phyloP scores from a whole-genome alignment of 371 early-diverging fungal species.

The Zancudomyces culisetae region DNA sequence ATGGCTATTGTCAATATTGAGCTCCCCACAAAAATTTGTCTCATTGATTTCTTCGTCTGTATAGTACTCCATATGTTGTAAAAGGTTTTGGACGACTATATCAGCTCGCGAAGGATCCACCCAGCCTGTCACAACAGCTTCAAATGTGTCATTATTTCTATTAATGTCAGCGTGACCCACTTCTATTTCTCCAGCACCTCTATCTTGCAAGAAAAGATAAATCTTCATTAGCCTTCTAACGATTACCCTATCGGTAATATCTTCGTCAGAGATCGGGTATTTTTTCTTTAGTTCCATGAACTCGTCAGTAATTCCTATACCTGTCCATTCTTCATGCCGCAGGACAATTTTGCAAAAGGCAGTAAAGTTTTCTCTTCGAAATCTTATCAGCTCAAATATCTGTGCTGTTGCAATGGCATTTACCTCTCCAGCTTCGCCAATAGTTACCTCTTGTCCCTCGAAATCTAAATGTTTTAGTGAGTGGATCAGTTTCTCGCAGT shows the following conservation, averaged over 20 bases:
- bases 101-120: neutral
- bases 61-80: constrained; percentile 1
- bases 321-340: neutral
- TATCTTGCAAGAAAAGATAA: neutral
- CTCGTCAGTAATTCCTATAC: constrained; percentile 1
- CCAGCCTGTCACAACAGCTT: constrained; percentile 2
- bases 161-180: neutral
- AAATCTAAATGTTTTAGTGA: constrained; percentile 2
- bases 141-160: constrained; percentile 4
- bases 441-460: constrained; percentile 2
- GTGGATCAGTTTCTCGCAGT: constrained; percentile 1
- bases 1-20: neutral
- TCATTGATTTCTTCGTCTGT: neutral
- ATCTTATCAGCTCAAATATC: constrained; percentile 4
- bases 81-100: neutral
- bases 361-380: constrained; percentile 2
- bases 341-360: neutral
- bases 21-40: neutral
- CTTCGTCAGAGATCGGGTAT: neutral
- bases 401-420: constrained; percentile 4
- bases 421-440: constrained; percentile 4
- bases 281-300: neutral
- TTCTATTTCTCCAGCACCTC: neutral
- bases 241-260: neutral
- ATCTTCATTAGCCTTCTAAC: neutral